Evolutionary conservation across 768 basidiomycete genomes (phyloP).

Genomic region (Hydnomerulius pinastri): DNA sequence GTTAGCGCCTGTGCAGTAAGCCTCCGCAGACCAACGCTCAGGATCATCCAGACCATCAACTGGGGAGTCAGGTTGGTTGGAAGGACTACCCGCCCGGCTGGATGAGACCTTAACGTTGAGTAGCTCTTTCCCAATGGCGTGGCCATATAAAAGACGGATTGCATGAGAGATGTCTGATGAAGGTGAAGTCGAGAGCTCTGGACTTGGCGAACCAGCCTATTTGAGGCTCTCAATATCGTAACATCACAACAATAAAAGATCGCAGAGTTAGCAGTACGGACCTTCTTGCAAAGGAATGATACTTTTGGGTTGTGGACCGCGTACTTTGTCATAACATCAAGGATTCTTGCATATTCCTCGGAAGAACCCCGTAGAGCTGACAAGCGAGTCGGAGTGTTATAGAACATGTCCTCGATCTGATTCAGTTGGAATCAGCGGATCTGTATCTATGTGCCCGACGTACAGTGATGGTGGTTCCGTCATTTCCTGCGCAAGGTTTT

Average conservation of each 20-base stretch:
- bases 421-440: constrained; percentile 1
- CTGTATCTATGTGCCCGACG: constrained; percentile 21
- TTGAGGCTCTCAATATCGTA: constrained; percentile 5
- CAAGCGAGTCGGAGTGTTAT: constrained; percentile 86
- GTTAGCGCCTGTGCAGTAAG: constrained; percentile 82
- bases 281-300: constrained; percentile 92
- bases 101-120: constrained; percentile 46
- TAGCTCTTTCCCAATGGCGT: constrained; percentile 77
- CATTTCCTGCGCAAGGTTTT: constrained; percentile 90
- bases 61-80: constrained; percentile 21
- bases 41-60: constrained; percentile 28
- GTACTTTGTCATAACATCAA: constrained; percentile 91
- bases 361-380: constrained; percentile 81
- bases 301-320: constrained; percentile 91
- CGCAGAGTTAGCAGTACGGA: constrained; percentile 29
- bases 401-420: constrained; percentile 95
- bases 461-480: constrained; percentile 89
- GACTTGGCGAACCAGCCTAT: constrained; percentile 70
- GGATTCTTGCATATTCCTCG: constrained; percentile 89
- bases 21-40: constrained; percentile 71
- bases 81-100: constrained; percentile 24
- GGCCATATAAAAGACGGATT: constrained; percentile 82
- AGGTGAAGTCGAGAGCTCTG: constrained; percentile 82
- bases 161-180: constrained; percentile 63
- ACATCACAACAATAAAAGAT: background rate